Conservation (phyloP, 2,329 filamentous ascomycete species). For the Podosphaera xanthii region DNA sequence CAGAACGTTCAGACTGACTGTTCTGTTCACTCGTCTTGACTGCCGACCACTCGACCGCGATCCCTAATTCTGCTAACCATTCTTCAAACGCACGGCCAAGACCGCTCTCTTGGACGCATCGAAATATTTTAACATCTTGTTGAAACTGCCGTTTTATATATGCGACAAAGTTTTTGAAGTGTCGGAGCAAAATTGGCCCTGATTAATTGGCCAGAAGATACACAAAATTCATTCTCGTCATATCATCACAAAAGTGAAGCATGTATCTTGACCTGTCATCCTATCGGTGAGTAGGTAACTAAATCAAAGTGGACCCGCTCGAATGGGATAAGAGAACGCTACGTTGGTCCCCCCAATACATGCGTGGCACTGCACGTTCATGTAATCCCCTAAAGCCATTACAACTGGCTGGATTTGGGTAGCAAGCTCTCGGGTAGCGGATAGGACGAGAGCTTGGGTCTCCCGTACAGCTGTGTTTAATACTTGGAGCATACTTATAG, state of each 20-base stretch:
- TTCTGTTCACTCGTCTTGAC: too few relatives aligned
- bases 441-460: slow-evolving; percentile 85
- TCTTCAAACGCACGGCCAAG: background rate
- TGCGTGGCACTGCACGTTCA: slow-evolving; percentile 98
- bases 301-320: background rate
- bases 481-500: slow-evolving; percentile 86
- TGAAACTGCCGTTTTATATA: background rate
- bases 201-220: background rate
- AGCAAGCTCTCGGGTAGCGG: slow-evolving; percentile 85
- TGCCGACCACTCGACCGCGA: background rate
- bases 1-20: too few relatives aligned
- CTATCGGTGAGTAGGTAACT: background rate
- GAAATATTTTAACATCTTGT: background rate
- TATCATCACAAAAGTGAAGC: background rate
- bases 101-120: background rate
- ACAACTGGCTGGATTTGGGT: slow-evolving; percentile 97
- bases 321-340: slow-evolving; percentile 15
- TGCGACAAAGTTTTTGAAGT: background rate
- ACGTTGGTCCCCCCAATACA: slow-evolving; percentile 98
- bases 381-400: slow-evolving; percentile 99
- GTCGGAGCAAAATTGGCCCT: background rate
- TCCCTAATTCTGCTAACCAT: background rate
- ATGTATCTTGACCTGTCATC: background rate
- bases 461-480: slow-evolving; percentile 85
- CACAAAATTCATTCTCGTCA: background rate